Conservation (phyloP, 371 early-diverging fungal genomes). For the Mucor saturninus region DNA sequence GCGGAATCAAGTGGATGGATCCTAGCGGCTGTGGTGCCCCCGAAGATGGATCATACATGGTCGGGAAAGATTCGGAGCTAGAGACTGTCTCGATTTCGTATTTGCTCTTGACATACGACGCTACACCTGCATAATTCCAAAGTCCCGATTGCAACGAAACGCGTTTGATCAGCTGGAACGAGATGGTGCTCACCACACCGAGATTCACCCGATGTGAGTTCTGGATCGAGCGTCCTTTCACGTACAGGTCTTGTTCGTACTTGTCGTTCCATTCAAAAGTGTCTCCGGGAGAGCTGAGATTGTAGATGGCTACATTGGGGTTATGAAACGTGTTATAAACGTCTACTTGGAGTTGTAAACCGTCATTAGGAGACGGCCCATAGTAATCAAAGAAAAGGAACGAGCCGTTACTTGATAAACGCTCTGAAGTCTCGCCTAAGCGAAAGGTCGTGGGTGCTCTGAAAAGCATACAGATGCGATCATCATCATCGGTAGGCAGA, state of each 20-base stretch:
- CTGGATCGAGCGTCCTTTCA: neutral
- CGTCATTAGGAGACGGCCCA: too few species aligned
- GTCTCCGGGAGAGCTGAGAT: neutral
- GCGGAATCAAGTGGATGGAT: conserved; percentile 20
- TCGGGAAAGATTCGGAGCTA: conserved; percentile 12
- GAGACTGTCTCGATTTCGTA: conserved; percentile 22
- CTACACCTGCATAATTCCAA: conserved; percentile 34
- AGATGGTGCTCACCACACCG: conserved; percentile 7
- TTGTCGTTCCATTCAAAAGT: neutral
- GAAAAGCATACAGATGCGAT: neutral
- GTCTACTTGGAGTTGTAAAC: neutral
- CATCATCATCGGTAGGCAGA: neutral
- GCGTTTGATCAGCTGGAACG: conserved; percentile 18
- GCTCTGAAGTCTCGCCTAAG: neutral
- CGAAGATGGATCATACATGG: conserved; percentile 9
- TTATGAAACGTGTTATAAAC: neutral
- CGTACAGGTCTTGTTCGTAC: neutral
- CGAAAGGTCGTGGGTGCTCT: conserved; percentile 1
- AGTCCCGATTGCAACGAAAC: conserved; percentile 5
- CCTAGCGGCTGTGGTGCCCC: conserved; percentile 16
- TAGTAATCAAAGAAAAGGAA: conserved; percentile 22
- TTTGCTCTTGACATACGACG: conserved; percentile 6
- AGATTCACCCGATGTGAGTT: conserved; percentile 10
- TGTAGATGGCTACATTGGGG: neutral
- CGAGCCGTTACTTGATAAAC: conserved; percentile 15